These are phyloP conservation scores for Themeda triandra DNA, from an alignment of 176 grass and related monocot species.

Conservation along the genomic window DNA sequence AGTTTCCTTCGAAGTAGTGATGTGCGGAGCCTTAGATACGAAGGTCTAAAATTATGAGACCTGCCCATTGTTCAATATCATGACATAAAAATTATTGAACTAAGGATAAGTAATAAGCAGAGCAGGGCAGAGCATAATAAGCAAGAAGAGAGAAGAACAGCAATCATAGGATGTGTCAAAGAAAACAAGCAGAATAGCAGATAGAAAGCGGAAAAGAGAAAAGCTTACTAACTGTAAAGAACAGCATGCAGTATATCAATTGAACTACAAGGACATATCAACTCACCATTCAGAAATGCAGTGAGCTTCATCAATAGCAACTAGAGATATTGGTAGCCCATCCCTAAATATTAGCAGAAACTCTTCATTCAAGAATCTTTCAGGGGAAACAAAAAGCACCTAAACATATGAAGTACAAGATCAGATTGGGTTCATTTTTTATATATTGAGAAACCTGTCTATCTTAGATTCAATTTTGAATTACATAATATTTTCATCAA, in stretches of 20 bases:
- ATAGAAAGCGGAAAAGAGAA: background rate
- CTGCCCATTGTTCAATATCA: slow-evolving; percentile 42
- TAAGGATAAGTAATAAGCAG: slow-evolving; percentile 1
- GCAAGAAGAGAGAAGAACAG: background rate
- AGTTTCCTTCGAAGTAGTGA: slow-evolving; percentile 76
- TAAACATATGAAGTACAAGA: slow-evolving; percentile 13
- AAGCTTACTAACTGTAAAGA: background rate
- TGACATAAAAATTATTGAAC: slow-evolving; percentile 3
- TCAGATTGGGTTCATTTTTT: slow-evolving; percentile 11
- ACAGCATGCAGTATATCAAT: background rate
- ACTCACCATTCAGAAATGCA: slow-evolving; percentile 99
- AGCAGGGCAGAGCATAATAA: background rate
- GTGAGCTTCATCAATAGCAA: slow-evolving; percentile 97
- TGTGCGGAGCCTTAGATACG: slow-evolving; percentile 87
- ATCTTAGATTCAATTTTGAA: background rate
- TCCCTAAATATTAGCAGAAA: slow-evolving; percentile 73
- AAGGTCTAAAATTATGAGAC: slow-evolving; percentile 99
- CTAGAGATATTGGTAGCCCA: slow-evolving; percentile 69
- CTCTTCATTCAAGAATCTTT: slow-evolving; percentile 93
- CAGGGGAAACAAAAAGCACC: slow-evolving; percentile 98
- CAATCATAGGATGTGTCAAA: background rate
- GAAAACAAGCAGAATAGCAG: background rate
- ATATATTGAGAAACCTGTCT: background rate
- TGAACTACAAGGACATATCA: slow-evolving; percentile 20
- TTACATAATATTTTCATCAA: background rate